Evolutionary conservation across 495 filamentous ascomycete species (phyloP).

Genomic region (Cercophora sp.): DNA sequence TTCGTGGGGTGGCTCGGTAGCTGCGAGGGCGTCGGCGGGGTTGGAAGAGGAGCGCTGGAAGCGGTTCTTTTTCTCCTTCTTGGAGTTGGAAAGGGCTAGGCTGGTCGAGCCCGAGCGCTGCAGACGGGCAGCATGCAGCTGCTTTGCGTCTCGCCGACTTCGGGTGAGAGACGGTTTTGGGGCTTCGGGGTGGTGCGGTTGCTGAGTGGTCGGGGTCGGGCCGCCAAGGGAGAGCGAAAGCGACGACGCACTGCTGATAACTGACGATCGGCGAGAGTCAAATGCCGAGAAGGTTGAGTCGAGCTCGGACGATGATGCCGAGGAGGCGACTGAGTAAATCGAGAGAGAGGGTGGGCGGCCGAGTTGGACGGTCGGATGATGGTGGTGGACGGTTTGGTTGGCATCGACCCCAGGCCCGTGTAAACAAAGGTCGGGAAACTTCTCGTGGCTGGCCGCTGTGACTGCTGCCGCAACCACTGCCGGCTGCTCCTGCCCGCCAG

Average conservation of each 20-base stretch:
- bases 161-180: slow-evolving; percentile 13
- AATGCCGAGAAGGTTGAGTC: slow-evolving; percentile 13
- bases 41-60: slow-evolving; percentile 28
- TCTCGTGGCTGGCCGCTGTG: slow-evolving; percentile 19
- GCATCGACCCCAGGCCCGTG: slow-evolving; percentile 13
- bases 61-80: slow-evolving; percentile 25
- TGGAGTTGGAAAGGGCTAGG: slow-evolving; percentile 24
- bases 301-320: slow-evolving; percentile 17
- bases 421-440: slow-evolving; percentile 32
- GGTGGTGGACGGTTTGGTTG: slow-evolving; percentile 6
- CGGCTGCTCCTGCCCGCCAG: slow-evolving; percentile 15
- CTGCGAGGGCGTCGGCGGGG: slow-evolving; percentile 27
- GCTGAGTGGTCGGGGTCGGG: slow-evolving; percentile 10
- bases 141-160: slow-evolving; percentile 31
- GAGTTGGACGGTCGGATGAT: slow-evolving; percentile 1
- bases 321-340: slow-evolving; percentile 25
- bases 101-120: slow-evolving; percentile 31
- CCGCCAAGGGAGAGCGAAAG: slow-evolving; percentile 5
- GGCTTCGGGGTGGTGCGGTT: background rate
- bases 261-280: slow-evolving; percentile 27
- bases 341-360: slow-evolving; percentile 27
- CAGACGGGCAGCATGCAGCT: slow-evolving; percentile 31
- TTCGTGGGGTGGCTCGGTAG: slow-evolving; percentile 35
- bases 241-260: slow-evolving; percentile 25
- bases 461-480: slow-evolving; percentile 14